Evolutionary conservation across 2,329 filamentous ascomycete genomes (phyloP).

Genomic region (Dothidotthia symphoricarpi): DNA sequence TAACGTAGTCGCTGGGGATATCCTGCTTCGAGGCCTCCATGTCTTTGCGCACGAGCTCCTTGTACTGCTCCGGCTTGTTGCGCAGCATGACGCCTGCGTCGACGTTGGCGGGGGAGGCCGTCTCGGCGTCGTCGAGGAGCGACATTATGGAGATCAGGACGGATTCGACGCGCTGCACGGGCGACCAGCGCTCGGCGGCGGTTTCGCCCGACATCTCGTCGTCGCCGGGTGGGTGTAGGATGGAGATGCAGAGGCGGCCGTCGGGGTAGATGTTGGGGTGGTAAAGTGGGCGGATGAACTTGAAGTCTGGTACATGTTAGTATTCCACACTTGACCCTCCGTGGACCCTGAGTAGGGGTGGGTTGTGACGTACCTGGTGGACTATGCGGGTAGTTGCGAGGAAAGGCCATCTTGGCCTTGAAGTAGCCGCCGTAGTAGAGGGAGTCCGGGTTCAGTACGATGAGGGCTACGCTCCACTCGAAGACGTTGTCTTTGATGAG

Average conservation of each 20-base stretch:
- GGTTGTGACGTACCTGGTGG: constrained; percentile 61
- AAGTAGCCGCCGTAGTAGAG: constrained; percentile 92
- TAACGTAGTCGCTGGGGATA: constrained; percentile 74
- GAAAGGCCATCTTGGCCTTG: constrained; percentile 85
- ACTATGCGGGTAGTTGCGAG: constrained; percentile 81
- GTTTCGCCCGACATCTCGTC: constrained; percentile 88
- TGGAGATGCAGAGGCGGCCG: constrained; percentile 92
- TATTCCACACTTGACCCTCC: too few relatives aligned
- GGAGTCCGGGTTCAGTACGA: constrained; percentile 90
- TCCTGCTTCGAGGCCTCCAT: constrained; percentile 73
- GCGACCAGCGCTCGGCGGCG: constrained; percentile 90
- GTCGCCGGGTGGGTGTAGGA: constrained; percentile 87
- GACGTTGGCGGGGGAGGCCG: constrained; percentile 90
- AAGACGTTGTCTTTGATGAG: constrained; percentile 80
- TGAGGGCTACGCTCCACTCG: constrained; percentile 82
- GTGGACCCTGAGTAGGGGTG: constrained; percentile 2
- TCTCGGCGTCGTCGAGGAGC: constrained; percentile 89
- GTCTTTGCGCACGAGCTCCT: constrained; percentile 64
- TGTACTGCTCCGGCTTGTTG: constrained; percentile 68
- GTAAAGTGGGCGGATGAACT: constrained; percentile 75
- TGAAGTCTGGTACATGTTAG: constrained; percentile 60
- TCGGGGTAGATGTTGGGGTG: constrained; percentile 94
- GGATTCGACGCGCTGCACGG: constrained; percentile 89
- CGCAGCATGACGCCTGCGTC: constrained; percentile 86
- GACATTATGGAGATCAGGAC: constrained; percentile 90